Base-by-base conservation (phyloP, 1,284 basidiomycete genomes). In the Coniferiporia weirii region DNA sequence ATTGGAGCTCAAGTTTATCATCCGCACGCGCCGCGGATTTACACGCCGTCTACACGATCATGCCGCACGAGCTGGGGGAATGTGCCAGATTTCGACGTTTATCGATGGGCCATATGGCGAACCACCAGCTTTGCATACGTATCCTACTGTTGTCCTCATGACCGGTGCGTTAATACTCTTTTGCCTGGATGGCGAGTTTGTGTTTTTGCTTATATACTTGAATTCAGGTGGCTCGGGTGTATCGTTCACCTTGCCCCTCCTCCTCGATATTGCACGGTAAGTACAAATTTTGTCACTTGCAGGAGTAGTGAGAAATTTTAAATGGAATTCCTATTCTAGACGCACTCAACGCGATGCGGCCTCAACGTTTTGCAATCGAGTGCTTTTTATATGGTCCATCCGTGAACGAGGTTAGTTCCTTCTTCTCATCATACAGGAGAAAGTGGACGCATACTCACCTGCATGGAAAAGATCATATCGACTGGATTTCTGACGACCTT, bases 51-150 rank as follows among this genome's bases (percentile, higher is more conserved):
- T 76, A 27, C 57, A 58, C 35, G 56, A 58, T n/a, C 44, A 58
- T 13, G 52, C 69, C 56, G 66, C 68, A 36, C 60, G 66, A 58
- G 56, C 44, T 7, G 46, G 54, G 19, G 48, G 17, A 63, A 61
- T 20, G 63, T 64, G 49, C 67, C 69, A 19, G 65, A 50, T 48
- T 13, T 46, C 70, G 12, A 71, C 71, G 4, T 68, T 69, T 60
- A 54, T 76, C 3, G 75, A 76, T 61, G 75, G 75, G 0, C 75
- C 75, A 34, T 76, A 76, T 52, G 74, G 74, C 13, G 67, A 65
- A 48, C 73, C 75, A 9, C 73, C 74, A 1, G 65, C 70, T 49
- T 62, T 75, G 51, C 66, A 64, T n/a, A 59, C 59, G n/a, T 75
- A 66, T 62, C 63, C 63, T 4, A 73, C 70, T 22, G 72, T 68